These are phyloP conservation scores for Aureobasidium sp. DNA, from an alignment of 2,329 filamentous ascomycete genomes.

Conservation along the genomic window DNA sequence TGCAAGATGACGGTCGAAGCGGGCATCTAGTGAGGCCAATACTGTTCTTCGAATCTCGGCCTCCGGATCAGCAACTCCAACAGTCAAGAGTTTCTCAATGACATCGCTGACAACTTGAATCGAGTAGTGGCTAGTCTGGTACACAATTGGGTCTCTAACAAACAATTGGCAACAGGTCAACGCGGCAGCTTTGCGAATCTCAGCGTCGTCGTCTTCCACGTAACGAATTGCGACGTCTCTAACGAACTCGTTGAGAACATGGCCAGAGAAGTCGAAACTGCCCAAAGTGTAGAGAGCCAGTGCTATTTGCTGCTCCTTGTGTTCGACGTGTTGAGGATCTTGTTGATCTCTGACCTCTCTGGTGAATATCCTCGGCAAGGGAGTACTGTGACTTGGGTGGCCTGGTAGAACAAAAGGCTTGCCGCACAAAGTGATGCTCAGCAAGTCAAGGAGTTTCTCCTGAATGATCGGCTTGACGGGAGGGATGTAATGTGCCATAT, in stretches of 20 bases:
- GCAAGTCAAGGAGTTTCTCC: conserved; percentile 85
- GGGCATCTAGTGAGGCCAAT: conserved; percentile 77
- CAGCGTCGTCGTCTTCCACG: conserved; percentile 88
- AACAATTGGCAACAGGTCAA: conserved; percentile 97
- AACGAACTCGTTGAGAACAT: conserved; percentile 96
- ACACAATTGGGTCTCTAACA: conserved; percentile 91
- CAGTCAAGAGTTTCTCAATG: conserved; percentile 90
- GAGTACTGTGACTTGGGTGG: conserved; percentile 78
- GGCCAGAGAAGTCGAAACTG: conserved; percentile 91
- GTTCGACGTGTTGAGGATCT: conserved; percentile 72
- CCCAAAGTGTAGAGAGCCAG: conserved; percentile 88
- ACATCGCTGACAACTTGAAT: conserved; percentile 97
- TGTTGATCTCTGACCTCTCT: conserved; percentile 63
- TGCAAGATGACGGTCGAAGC: conserved; percentile 93
- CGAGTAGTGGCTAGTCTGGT: conserved; percentile 93
- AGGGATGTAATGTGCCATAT: conserved; percentile 98
- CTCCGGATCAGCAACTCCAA: conserved; percentile 85
- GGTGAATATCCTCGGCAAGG: conserved; percentile 70
- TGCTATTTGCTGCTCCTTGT: conserved; percentile 76
- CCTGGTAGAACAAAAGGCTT: conserved; percentile 88
- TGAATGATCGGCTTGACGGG: conserved; percentile 90
- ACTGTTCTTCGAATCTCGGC: conserved; percentile 83
- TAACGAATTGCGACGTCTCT: conserved; percentile 97
- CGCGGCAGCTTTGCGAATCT: conserved; percentile 88
- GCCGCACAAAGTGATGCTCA: conserved; percentile 87